Evolutionary conservation across 805 yeast genomes (phyloP).

Genomic region (Kodamaea nitidulidarum): DNA sequence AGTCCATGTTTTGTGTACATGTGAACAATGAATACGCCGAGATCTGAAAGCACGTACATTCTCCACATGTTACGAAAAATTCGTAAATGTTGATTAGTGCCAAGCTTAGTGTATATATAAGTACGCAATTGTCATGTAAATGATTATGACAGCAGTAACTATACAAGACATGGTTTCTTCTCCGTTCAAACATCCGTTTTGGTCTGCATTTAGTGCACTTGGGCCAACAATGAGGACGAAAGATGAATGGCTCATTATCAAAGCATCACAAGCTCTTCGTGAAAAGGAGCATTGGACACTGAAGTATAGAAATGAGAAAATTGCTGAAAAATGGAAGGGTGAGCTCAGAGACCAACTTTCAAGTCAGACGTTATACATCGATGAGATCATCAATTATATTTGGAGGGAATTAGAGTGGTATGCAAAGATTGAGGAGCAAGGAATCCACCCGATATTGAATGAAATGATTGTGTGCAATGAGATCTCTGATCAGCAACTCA

Average conservation of each 20-base stretch:
- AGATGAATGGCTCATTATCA: conserved; percentile 18
- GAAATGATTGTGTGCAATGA: conserved; percentile 1
- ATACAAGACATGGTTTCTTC: too few relatives aligned
- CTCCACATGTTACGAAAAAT: too few relatives aligned
- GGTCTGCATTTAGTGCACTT: conserved; percentile 4
- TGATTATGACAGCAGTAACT: too few relatives aligned
- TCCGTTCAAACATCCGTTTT: conserved; percentile 10
- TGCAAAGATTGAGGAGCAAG: conserved; percentile 9
- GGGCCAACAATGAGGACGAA: conserved; percentile 4
- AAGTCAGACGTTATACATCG: conserved; percentile 5
- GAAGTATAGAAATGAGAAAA: conserved; percentile 19
- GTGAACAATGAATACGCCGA: too few relatives aligned
- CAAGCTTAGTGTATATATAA: too few relatives aligned
- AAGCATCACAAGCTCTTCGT: conserved; percentile 17
- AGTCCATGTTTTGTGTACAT: too few relatives aligned
- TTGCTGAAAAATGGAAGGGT: conserved; percentile 23
- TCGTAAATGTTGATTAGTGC: too few relatives aligned
- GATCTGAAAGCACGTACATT: too few relatives aligned
- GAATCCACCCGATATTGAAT: conserved; percentile 7
- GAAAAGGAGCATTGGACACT: conserved; percentile 26
- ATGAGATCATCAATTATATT: conserved; percentile 13
- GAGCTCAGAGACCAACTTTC: conserved; percentile 14
- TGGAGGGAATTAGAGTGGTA: conserved; percentile 16
- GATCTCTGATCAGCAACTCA: conserved; percentile 5
- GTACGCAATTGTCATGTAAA: too few relatives aligned